phyloP scores from a whole-genome alignment of 768 basidiomycete species.

The Scleroderma citrinum region DNA sequence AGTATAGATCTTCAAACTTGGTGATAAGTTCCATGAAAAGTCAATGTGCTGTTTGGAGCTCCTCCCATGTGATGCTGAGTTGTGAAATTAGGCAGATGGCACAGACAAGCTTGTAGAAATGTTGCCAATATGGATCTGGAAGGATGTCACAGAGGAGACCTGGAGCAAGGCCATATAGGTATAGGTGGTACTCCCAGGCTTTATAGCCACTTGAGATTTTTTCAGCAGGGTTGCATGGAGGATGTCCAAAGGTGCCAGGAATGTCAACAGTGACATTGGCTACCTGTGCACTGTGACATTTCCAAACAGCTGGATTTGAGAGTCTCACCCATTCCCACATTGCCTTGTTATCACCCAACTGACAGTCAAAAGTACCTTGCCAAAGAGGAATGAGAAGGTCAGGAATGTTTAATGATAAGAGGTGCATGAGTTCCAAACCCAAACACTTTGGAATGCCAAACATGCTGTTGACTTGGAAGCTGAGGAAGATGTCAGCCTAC shows the following conservation, averaged over 20 bases:
- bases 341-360: slow-evolving; percentile 6
- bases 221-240: no score
- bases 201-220: slow-evolving; percentile 10
- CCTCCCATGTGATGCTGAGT: slow-evolving; percentile 3
- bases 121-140: slow-evolving; percentile 7
- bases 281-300: no score
- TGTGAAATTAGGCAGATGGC: slow-evolving; percentile 18
- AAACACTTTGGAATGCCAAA: slow-evolving; percentile 31
- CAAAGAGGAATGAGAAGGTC: slow-evolving; percentile 20
- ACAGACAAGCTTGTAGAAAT: slow-evolving; percentile 17
- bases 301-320: no score
- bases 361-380: slow-evolving; percentile 17
- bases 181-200: slow-evolving; percentile 16
- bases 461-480: slow-evolving; percentile 13
- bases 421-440: slow-evolving; percentile 37
- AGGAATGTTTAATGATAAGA: slow-evolving; percentile 19
- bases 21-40: slow-evolving; percentile 14
- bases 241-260: no score
- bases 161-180: slow-evolving; percentile 11
- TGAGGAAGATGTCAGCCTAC: no score
- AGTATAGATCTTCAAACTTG: slow-evolving; percentile 27
- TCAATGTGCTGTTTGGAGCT: slow-evolving; percentile 7
- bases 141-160: slow-evolving; percentile 11
- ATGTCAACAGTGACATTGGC: background rate
- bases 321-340: no score